Percentiles rank a stretch among this genome's conserved stretches.
Evolutionary conservation across 331 rosid genomes (phyloP).

Genomic region (Saraca asoca): DNA sequence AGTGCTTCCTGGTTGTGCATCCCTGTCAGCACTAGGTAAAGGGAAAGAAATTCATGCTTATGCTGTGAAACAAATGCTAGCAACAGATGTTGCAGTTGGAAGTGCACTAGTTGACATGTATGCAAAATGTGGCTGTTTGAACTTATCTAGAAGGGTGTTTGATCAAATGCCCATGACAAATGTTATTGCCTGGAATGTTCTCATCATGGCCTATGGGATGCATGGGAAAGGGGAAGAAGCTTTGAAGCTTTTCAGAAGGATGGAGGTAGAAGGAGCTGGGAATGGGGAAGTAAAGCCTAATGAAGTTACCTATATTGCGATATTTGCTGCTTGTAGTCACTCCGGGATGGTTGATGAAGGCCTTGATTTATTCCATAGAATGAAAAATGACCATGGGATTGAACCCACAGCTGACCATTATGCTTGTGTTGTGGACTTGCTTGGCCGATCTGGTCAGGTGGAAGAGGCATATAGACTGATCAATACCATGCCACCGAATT

Average conservation of each 20-base stretch:
- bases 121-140: conserved; percentile 86
- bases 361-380: conserved; percentile 59
- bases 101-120: conserved; percentile 91
- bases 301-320: conserved; percentile 71
- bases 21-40: conserved; percentile 65
- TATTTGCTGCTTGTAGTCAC: conserved; percentile 86
- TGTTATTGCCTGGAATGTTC: conserved; percentile 83
- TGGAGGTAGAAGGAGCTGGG: conserved; percentile 55
- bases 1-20: conserved; percentile 86
- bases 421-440: conserved; percentile 87
- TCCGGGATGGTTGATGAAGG: conserved; percentile 77
- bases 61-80: conserved; percentile 58
- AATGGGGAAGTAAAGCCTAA: conserved; percentile 56
- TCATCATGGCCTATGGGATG: conserved; percentile 88
- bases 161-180: conserved; percentile 69
- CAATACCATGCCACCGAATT: conserved; percentile 57
- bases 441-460: conserved; percentile 76
- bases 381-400: conserved; percentile 59
- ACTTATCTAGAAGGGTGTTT: conserved; percentile 58
- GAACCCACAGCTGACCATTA: conserved; percentile 73
- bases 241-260: conserved; percentile 57
- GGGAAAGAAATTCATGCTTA: conserved; percentile 87
- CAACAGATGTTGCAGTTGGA: conserved; percentile 76
- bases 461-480: conserved; percentile 62
- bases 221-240: conserved; percentile 83